Conservation (phyloP, 2,329 filamentous ascomycete genomes). For the Aspergillus proliferans region DNA sequence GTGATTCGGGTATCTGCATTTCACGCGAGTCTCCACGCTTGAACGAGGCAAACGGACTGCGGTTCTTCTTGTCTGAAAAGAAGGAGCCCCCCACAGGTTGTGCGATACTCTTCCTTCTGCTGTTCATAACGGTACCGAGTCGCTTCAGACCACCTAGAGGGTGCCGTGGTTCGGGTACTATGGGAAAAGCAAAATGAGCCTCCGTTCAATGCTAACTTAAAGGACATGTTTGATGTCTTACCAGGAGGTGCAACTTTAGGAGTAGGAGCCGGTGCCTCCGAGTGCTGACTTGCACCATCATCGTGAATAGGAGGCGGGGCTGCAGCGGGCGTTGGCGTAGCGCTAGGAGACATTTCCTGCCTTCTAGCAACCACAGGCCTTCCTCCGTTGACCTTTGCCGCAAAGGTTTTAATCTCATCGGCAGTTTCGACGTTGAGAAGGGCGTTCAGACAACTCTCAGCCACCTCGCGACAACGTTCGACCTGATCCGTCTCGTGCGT, state of each 20-base stretch:
- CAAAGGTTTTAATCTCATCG: conserved; percentile 65
- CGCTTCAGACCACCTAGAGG: conserved; percentile 41
- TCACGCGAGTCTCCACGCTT: conserved; percentile 36
- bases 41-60: conserved; percentile 38
- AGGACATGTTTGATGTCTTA: conserved; percentile 16
- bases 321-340: conserved; percentile 24
- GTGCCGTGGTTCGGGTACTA: conserved; percentile 34
- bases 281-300: conserved; percentile 52
- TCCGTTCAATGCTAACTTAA: background rate
- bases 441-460: conserved; percentile 72
- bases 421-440: conserved; percentile 81
- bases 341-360: conserved; percentile 19
- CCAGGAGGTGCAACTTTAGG: conserved; percentile 25
- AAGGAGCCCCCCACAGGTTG: conserved; percentile 22
- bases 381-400: conserved; percentile 33
- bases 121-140: conserved; percentile 43
- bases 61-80: conserved; percentile 36
- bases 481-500: conserved; percentile 87
- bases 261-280: conserved; percentile 40
- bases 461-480: conserved; percentile 65
- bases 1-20: conserved; percentile 31
- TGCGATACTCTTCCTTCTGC: conserved; percentile 37
- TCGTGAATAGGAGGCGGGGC: conserved; percentile 41
- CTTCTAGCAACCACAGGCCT: conserved; percentile 24
- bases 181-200: conserved; percentile 11